Evolutionary conservation across 352 stramenopile genomes (phyloP).

Genomic region (Phytophthora constricta): DNA sequence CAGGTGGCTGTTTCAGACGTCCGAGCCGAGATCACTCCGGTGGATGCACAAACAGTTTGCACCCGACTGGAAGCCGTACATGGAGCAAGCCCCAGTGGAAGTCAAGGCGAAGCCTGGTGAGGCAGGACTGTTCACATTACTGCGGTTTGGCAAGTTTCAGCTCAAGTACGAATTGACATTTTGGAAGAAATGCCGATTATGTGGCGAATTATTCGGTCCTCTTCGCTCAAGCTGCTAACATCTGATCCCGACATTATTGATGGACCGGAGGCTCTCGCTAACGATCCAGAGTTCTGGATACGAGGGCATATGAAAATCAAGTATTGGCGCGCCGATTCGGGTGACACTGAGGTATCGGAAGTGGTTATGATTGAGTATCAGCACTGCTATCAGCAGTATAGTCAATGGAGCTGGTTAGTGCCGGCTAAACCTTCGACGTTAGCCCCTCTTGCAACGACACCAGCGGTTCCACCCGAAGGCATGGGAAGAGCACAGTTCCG

Average conservation of each 20-base stretch:
- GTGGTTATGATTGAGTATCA: constrained; percentile 46
- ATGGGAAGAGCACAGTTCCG: constrained; percentile 30
- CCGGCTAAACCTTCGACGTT: constrained; percentile 23
- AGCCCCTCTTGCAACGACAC: constrained; percentile 3
- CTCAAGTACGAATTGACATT: constrained; percentile 54
- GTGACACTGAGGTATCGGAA: constrained; percentile 19
- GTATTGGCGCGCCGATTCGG: constrained; percentile 30
- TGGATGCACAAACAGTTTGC: constrained; percentile 58
- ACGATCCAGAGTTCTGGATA: constrained; percentile 43
- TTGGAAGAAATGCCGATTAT: constrained; percentile 42
- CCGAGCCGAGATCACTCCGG: constrained; percentile 44
- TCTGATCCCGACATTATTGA: constrained; percentile 24
- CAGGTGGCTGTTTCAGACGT: constrained; percentile 29
- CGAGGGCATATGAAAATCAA: constrained; percentile 47
- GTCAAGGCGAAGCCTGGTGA: constrained; percentile 19
- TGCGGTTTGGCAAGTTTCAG: constrained; percentile 46
- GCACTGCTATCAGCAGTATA: constrained; percentile 40
- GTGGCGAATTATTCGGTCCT: constrained; percentile 52
- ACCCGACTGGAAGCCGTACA: constrained; percentile 43
- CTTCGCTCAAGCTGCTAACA: constrained; percentile 22
- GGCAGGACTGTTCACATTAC: constrained; percentile 30
- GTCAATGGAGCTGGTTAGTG: constrained; percentile 38
- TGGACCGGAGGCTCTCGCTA: constrained; percentile 9
- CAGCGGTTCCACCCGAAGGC: constrained; percentile 23
- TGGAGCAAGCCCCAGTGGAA: constrained; percentile 31